Evolutionary conservation across 78 protist species (phyloP).

Genomic region (Polysphondylium violaceum): DNA sequence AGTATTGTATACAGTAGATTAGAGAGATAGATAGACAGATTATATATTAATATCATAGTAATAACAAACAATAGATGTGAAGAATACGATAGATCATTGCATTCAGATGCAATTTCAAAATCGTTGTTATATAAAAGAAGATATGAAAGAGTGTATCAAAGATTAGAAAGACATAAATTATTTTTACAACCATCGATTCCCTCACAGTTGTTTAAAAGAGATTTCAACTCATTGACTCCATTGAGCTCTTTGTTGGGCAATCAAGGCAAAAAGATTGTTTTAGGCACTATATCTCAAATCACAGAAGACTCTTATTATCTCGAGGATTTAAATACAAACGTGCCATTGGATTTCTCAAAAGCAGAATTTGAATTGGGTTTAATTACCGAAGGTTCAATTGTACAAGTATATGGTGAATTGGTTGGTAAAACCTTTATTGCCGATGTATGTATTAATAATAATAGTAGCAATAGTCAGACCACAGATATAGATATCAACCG

Average conservation of each 20-base stretch:
- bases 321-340: conserved; percentile 49
- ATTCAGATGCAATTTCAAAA: conserved; percentile 55
- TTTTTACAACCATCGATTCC: conserved; percentile 38
- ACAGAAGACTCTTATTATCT: conserved; percentile 31
- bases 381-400: conserved; percentile 44
- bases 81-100: conserved; percentile 19
- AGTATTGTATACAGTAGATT: not conserved
- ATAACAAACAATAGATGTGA: not conserved
- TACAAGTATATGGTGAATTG: conserved; percentile 60
- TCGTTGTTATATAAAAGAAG: conserved; percentile 37
- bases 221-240: conserved; percentile 24
- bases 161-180: conserved; percentile 39
- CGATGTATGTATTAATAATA: not conserved
- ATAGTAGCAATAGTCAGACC: not conserved
- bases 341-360: conserved; percentile 47
- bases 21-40: not conserved
- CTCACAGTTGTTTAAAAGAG: not conserved
- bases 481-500: too few species aligned
- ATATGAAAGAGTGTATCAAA: conserved; percentile 36
- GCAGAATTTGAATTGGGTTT: conserved; percentile 24
- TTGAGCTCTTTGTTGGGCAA: conserved; percentile 60
- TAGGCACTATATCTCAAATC: conserved; percentile 60
- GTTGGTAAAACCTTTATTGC: conserved; percentile 39
- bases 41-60: not conserved
- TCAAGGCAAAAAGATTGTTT: conserved; percentile 38